Evolutionary conservation across 2,329 filamentous ascomycete genomes (phyloP).

Genomic region (Phaeosphaeriaceae sp.): DNA sequence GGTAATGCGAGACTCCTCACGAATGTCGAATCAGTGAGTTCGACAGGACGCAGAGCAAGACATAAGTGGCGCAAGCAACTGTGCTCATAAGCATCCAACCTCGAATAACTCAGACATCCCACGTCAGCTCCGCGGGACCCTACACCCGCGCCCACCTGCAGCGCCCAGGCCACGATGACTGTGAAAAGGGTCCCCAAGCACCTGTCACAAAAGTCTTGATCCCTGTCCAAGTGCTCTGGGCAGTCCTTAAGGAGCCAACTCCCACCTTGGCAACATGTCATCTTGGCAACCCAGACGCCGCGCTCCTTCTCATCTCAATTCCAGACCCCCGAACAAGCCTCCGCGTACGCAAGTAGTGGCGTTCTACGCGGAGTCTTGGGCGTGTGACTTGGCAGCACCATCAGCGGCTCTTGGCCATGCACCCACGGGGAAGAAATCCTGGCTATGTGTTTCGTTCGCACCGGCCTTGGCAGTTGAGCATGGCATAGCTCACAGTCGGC

Average conservation of each 20-base stretch:
- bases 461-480: background rate
- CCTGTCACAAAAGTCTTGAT: constrained; percentile 28
- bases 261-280: constrained; percentile 10
- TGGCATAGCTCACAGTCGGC: background rate
- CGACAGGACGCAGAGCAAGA: background rate
- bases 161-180: background rate
- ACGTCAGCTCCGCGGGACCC: background rate
- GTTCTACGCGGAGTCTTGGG: constrained; percentile 14
- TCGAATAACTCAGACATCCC: background rate
- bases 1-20: background rate
- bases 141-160: background rate
- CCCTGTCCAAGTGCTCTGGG: constrained; percentile 20
- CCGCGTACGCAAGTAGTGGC: constrained; percentile 16
- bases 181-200: constrained; percentile 23
- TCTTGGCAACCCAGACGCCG: constrained; percentile 20
- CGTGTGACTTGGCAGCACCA: constrained; percentile 36
- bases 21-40: background rate
- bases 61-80: background rate
- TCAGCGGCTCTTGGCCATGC: constrained; percentile 26
- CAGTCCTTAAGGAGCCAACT: constrained; percentile 14
- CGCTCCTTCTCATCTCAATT: background rate
- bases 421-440: constrained; percentile 11
- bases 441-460: constrained; percentile 4
- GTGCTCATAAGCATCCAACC: constrained; percentile 11
- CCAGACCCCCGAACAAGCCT: constrained; percentile 2